Evolutionary conservation across 305 asterid genomes (phyloP), one percentile per base, ranked within the genome.

Genomic region (Rubia tinctorum): DNA sequence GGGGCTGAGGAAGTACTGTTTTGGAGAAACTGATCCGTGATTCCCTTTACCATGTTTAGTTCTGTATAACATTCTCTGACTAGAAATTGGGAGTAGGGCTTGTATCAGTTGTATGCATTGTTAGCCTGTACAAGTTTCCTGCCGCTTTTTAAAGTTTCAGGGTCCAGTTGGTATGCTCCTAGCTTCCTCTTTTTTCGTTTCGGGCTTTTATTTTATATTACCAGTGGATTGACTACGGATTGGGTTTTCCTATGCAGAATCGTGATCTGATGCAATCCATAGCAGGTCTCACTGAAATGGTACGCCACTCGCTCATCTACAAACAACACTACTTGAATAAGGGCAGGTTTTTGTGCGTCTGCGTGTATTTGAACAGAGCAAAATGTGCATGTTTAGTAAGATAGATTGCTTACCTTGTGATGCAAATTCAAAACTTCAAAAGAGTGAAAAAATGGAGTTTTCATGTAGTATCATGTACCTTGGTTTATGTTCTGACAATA

Each of bases 171-270:
- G 43, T 30, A 9, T 74, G 34, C 34, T 30, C 3, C n/a, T n/a
- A n/a, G n/a, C n/a, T n/a, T n/a, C n/a, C n/a, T n/a, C n/a, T n/a
- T n/a, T n/a, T n/a, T n/a, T n/a, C n/a, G n/a, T n/a, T n/a, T n/a
- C n/a, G n/a, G n/a, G n/a, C n/a, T n/a, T n/a, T n/a, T n/a, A n/a
- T n/a, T n/a, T n/a, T n/a, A n/a, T n/a, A n/a, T n/a, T n/a, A n/a
- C n/a, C n/a, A n/a, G n/a, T n/a, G n/a, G n/a, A 47, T 63, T 39
- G 60, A 74, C 23, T 58, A 58, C 30, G 67, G 63, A 18, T 47
- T 51, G 20, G 56, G 27, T 55, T 23, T 30, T 76, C 66, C 62
- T 23, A 5, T 76, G 75, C 74, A 76, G 79, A 71, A 70, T 23
- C 75, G 34, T 39, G 65, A 49, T 69, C 27, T 76, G 61, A 51